phyloP scores from a whole-genome alignment of 305 asterid species.

The Ajuga reptans region DNA sequence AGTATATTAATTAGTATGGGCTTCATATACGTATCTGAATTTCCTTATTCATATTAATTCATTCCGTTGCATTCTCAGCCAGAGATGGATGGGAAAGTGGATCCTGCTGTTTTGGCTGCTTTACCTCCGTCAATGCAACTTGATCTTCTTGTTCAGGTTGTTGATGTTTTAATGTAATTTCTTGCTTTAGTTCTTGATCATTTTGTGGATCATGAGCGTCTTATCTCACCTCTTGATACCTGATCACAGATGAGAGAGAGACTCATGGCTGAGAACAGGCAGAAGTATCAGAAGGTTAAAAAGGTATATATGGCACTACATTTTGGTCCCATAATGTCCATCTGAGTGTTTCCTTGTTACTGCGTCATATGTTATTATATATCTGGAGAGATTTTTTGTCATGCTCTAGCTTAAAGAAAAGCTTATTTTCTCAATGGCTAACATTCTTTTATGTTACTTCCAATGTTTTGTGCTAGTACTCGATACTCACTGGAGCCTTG shows the following conservation, averaged over 20 bases:
- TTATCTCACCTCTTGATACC: constrained; percentile 15
- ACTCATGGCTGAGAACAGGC: constrained; percentile 97
- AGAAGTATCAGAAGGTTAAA: constrained; percentile 93
- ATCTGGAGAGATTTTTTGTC: neutral
- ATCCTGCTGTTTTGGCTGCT: constrained; percentile 89
- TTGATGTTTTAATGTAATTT: constrained; percentile 1
- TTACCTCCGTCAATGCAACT: constrained; percentile 99
- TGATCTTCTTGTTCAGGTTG: constrained; percentile 95
- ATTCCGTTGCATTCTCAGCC: constrained; percentile 43
- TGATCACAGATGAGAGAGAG: constrained; percentile 93
- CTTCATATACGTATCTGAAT: neutral
- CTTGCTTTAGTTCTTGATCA: neutral
- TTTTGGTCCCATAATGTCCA: neutral
- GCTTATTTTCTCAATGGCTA: neutral
- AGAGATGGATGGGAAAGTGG: constrained; percentile 75
- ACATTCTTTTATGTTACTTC: constrained; percentile 1
- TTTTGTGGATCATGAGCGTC: neutral
- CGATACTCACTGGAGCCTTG: neutral
- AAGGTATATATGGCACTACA: constrained; percentile 43
- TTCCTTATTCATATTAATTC: neutral
- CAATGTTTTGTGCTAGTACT: neutral
- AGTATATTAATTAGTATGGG: neutral
- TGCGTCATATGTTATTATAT: neutral
- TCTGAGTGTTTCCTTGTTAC: neutral
- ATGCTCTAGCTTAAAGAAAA: neutral